These are phyloP conservation scores for Tricholoma sp. DNA, from an alignment of 768 basidiomycete genomes.

Conservation along the genomic window DNA sequence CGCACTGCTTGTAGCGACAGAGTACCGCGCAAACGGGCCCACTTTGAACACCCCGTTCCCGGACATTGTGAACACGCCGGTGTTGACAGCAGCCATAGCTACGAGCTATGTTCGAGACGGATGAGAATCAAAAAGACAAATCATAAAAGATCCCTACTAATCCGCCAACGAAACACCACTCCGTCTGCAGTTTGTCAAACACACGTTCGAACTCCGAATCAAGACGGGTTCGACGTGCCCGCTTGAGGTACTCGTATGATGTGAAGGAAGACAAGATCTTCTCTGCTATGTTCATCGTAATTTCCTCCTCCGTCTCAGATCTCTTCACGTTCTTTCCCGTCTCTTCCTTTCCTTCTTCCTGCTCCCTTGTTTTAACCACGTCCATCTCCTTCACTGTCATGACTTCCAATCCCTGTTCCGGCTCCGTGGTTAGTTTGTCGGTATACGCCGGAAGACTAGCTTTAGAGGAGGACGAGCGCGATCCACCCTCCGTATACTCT, in stretches of 20 bases:
- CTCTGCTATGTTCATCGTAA: neutral
- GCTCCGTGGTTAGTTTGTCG: neutral
- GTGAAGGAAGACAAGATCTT: neutral
- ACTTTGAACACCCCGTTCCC: constrained; percentile 48
- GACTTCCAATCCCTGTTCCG: neutral
- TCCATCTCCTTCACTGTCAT: neutral
- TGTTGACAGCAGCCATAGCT: constrained; percentile 30
- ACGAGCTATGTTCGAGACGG: neutral
- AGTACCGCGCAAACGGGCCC: constrained; percentile 37
- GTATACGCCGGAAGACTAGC: neutral
- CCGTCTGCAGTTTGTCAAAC: neutral
- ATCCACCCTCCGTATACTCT: neutral
- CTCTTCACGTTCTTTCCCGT: neutral
- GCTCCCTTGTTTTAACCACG: neutral
- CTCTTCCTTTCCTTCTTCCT: neutral
- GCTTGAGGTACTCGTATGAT: neutral
- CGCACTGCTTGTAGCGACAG: constrained; percentile 54
- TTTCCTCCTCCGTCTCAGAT: neutral
- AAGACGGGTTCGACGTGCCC: neutral
- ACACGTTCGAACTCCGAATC: neutral
- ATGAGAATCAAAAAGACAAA: no score
- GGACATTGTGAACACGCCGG: constrained; percentile 61
- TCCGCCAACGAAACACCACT: constrained; percentile 2
- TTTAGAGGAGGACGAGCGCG: neutral
- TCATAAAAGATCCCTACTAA: neutral